Evolutionary conservation across 164 flowering plant genomes (phyloP), one percentile per base, ranked within the genome.

Genomic region (Buxus sempervirens): DNA sequence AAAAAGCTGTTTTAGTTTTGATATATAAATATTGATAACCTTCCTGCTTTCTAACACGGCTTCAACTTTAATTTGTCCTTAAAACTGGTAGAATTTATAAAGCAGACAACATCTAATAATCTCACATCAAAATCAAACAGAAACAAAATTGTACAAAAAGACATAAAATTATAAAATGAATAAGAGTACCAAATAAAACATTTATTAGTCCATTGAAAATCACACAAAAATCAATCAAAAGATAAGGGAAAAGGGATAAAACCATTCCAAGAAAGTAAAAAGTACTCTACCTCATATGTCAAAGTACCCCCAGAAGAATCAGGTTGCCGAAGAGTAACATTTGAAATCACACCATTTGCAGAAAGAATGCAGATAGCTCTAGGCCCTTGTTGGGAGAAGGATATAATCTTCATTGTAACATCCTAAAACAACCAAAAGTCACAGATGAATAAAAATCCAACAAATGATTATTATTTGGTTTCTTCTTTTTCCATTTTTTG

Each of bases 341-440:
- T 96, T 6, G 98, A 89, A 58, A 96, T 90, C 19, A 87, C 95
- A 73, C 99, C 99, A 78, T 83, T 96, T 41, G 98, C 99, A 51
- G 98, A 96, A 55, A 96, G 90, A 73, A 96, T 84, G 80, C 99
- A 96, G 54, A 91, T 91, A 27, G 97, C 96, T 69, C 97, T 88
- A 78, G 99, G 98, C 20, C 97, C 98, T 90, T 91, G 97, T 73
- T 96, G 99, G 51, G 98, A 93, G 78, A 96, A 91, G 21, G 99
- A 93, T 82, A 91, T 96, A 21, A 96, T 82, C 85, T 90, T 93
- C 97, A 91, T 91, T 0, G 92, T 93, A 42, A 93, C 90, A 80
- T 96, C 98, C 99, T 96, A 76, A 67, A 71, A 60, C n/a, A 56
- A 64, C 49, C 54, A 65, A 70, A 78, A 19, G 42, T 27, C 16